phyloP scores from a whole-genome alignment of 441 rosid genomes.

The Gossypium gossypioides region DNA sequence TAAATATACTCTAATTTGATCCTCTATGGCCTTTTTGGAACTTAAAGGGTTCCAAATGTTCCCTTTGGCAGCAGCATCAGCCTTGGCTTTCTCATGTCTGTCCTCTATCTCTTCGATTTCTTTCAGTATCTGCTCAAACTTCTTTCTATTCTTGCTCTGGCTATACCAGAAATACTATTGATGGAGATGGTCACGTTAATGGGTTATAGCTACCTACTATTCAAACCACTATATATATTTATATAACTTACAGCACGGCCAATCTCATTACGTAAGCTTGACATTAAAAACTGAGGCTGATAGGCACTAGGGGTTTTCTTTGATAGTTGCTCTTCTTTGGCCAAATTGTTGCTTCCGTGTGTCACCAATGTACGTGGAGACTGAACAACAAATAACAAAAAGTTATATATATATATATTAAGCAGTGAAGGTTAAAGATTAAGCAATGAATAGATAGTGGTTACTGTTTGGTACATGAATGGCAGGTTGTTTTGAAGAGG shows the following conservation, averaged over 20 bases:
- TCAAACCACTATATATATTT: not conserved
- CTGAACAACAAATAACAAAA: not conserved
- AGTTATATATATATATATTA: too few relatives aligned
- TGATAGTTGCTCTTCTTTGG: not conserved
- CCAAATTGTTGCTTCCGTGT: not conserved
- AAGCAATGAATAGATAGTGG: not conserved
- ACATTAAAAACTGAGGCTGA: too few relatives aligned
- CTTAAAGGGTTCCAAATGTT: not conserved
- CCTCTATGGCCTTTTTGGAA: conserved; percentile 4
- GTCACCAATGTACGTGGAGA: too few relatives aligned
- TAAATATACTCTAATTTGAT: not conserved
- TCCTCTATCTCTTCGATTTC: not conserved
- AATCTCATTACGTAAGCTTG: not conserved
- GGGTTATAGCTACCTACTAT: too few relatives aligned
- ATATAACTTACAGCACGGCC: not conserved
- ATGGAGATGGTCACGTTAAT: not conserved
- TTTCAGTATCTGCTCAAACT: not conserved
- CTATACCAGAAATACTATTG: conserved; percentile 1
- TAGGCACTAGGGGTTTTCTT: not conserved
- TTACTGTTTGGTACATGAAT: not conserved
- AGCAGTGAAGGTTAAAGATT: not conserved
- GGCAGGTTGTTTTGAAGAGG: not conserved
- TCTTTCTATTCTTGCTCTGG: not conserved
- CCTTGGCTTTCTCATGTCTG: not conserved
- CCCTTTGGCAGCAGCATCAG: not conserved